Base-by-base conservation (phyloP, 1,284 basidiomycete species). In the Cutaneotrichosporon sp. region DNA sequence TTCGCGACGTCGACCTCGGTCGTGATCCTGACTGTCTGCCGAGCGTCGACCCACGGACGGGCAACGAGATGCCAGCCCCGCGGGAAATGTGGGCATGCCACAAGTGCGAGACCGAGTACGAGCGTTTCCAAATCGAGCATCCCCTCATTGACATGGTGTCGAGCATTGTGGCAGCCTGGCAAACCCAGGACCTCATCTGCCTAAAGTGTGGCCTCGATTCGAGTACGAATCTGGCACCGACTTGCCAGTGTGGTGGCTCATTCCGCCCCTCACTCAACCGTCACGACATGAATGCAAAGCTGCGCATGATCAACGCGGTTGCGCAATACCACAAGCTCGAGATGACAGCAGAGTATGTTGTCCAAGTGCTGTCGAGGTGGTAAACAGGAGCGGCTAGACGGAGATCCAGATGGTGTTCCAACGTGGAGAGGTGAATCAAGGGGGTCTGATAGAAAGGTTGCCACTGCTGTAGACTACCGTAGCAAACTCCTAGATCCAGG, bases 1-100 rank as follows among this genome's bases (percentile, higher is more conserved):
- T 94, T 55, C 84, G 89, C 17, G 90, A 93, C 71, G 88, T 98
- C 61, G 94, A 98, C 71, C 86, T 97, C 61, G 96, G 92, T 69
- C 83, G 93, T n/a, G 93, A 97, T 71, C 80, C 85, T 6, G 89
- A 92, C 58, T 80, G 96, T 37, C 78, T 91, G 46, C 86, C 88
- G 0, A 51, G 59, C 12, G 62, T 67, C 16, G 68, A 72, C 38
- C 62, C 66, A 0, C 64, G 61, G 19, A 63, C 62, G 6, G 63
- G 67, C 2, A 66, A 67, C 35, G 47, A 66, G 35, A 41, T 66
- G 10, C 79, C 60, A 68, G 68, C 79, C 27, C 72, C 77, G 17
- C 63, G 65, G 20, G 60, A 65, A 37, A 68, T 62, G 35, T 76
- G 74, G 75, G 68, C 70, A 11, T 82, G 66, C 60, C 63, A 69